phyloP scores from a whole-genome alignment of 129 eudicot genomes.

The Solidago caesia region DNA sequence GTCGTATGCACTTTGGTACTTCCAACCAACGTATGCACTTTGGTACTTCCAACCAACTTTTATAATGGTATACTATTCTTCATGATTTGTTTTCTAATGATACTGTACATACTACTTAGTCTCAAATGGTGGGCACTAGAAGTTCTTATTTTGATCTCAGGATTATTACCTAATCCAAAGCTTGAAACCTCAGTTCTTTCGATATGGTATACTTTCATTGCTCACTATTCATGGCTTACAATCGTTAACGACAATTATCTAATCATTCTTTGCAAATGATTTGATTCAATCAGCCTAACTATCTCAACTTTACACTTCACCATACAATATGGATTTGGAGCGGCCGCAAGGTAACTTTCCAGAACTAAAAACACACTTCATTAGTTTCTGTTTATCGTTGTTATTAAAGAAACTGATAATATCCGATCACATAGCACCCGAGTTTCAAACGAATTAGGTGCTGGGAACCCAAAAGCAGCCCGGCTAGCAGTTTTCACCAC shows the following conservation, averaged over 20 bases:
- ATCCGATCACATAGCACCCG: slow-evolving; percentile 47
- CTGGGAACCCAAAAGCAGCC: slow-evolving; percentile 66
- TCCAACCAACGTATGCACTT: not conserved
- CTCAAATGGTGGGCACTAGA: slow-evolving; percentile 76
- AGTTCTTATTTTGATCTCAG: slow-evolving; percentile 53
- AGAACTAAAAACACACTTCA: not conserved
- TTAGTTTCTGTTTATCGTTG: no score
- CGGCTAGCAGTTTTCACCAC: slow-evolving; percentile 40
- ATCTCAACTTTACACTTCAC: slow-evolving; percentile 52
- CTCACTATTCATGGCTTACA: not conserved
- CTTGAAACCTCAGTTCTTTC: slow-evolving; percentile 66
- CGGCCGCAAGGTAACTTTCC: slow-evolving; percentile 46
- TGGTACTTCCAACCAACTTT: not conserved
- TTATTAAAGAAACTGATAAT: not conserved
- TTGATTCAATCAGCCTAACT: slow-evolving; percentile 36
- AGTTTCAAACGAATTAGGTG: slow-evolving; percentile 73
- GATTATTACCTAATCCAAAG: slow-evolving; percentile 56
- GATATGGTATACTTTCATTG: slow-evolving; percentile 43
- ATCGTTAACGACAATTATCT: not conserved
- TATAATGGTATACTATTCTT: not conserved
- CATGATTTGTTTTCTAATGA: not conserved
- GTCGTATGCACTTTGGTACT: no score
- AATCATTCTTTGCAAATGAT: not conserved
- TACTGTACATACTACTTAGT: slow-evolving; percentile 26
- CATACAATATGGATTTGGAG: slow-evolving; percentile 59